Evolutionary conservation across 2,329 filamentous ascomycete genomes (phyloP), one percentile per base, ranked within the genome.

Genomic region (Escovopsis sp.): DNA sequence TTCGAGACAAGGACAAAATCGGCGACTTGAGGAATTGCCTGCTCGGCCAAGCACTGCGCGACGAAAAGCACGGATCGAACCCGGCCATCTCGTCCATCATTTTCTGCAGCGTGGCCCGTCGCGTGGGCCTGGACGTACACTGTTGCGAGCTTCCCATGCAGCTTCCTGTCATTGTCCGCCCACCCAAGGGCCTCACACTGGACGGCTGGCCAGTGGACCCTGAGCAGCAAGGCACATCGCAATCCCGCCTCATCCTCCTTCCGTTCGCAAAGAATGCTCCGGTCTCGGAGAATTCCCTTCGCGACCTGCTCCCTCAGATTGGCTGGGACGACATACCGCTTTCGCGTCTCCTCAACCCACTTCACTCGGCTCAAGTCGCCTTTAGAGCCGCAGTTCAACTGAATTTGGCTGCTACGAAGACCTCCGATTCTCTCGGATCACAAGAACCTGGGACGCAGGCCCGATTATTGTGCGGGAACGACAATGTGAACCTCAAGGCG

Each of bases 41-140:
- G 51, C 78, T 98, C 43, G 86, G 86, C 9, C 70, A 93, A 46
- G 85, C 84, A 4, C 66, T 96, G 35, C 78, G 76, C 31, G 78
- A 83, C 39, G 63, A 73, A 7, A 70, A 73, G 0, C 86, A 94
- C 53, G 79, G 84, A 25, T 89, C 87, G 2, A 69, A 95, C 8
- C 91, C 89, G 2, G 70, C 95, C 39, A 81, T 95, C 46, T 91
- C 86, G 2, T 81, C 81, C 42, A 81, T 81, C 45, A 94, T 96
- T 47, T 98, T 81, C 61, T 91, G 83, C 54, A 79, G 78, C 43
- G 59, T 96, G 13, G 88, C 86, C 1, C 70, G 74, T 42, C 72
- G 82, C 32, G 57, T 95, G 11, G 83, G 81, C 2, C 60, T 98
- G 37, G 72, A 81, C 50, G 85, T 88, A 0, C 75, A 77, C 30